Base-by-base conservation (phyloP, 2,329 filamentous ascomycete species). In the Sporothrix brunneoviolacea region DNA sequence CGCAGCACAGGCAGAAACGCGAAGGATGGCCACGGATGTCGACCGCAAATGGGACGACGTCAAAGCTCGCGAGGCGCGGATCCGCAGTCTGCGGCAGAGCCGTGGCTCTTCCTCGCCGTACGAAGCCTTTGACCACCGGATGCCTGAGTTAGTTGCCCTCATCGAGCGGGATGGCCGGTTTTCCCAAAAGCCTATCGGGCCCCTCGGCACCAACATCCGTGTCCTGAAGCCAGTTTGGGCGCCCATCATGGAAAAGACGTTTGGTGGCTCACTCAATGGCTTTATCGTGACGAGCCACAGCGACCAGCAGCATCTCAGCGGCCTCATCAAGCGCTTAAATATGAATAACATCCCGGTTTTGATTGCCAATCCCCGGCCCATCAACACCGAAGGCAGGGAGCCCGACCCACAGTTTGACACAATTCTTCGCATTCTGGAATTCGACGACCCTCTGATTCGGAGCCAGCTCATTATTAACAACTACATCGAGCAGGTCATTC, bases 401-500 rank as follows among this genome's bases (percentile, higher is more conserved):
- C 93, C 93, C 2, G 83, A 88, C 55, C 55, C 69, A 13, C 67
- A 75, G 3, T 86, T 87, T 51, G 79, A 88, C 57, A 98, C 93
- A 0, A 83, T 91, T 55, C 70, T 96, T 40, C 79, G 88, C 45
- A 81, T 88, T 1, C 73, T 98, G 47, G 84, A 89, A 66, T 86
- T 97, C 55, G 87, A 93, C 54, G 82, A 91, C 57, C 79, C 86
- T 18, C 68, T 86, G 38, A 84, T 96, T 18, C 83, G 83, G 44
- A 86, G 89, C 54, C 84, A 90, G 53, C 71, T 97, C 41, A 84
- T 98, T 60, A 93, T 97, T 63, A 84, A 83, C 55, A 78, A 89
- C 58, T 69, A 71, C 7, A 88, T 96, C 47, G 93, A 98, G 55
- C 91, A 96, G 64, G 81, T 84, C 8, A 79, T 95, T 6, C 73